Conservation (phyloP, 2,329 filamentous ascomycete species). For the Fusarium circinatum region DNA sequence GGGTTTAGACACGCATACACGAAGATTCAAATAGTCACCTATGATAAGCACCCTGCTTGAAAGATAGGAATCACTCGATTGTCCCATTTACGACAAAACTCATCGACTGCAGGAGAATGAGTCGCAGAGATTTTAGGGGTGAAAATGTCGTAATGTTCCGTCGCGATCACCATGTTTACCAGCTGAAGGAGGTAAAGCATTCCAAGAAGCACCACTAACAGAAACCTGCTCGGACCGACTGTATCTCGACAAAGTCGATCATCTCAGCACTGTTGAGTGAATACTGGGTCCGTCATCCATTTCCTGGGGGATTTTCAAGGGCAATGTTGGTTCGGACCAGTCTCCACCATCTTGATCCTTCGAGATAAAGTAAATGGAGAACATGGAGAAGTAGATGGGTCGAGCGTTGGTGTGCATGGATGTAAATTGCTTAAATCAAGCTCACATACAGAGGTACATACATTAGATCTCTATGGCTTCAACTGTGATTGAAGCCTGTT, state of each 20-base stretch:
- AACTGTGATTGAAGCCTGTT: not conserved
- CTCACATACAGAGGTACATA: not conserved
- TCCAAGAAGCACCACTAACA: not conserved
- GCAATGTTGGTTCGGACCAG: conserved; percentile 17
- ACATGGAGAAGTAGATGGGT: conserved; percentile 22
- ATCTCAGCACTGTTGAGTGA: conserved; percentile 5
- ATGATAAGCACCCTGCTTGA: too few species aligned
- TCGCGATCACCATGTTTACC: too few species aligned
- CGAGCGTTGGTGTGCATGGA: conserved; percentile 10
- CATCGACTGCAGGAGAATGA: not conserved
- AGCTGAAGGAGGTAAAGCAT: not conserved
- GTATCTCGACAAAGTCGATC: not conserved
- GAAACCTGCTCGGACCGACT: conserved; percentile 2
- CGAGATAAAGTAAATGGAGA: conserved; percentile 26
- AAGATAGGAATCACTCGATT: not conserved
- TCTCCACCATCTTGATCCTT: conserved; percentile 21
- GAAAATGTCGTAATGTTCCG: not conserved
- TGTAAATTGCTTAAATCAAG: not conserved
- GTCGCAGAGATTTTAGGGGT: not conserved
- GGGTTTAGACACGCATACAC: not conserved
- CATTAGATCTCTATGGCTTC: not conserved
- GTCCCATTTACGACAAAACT: not conserved
- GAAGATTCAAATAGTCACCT: not conserved
- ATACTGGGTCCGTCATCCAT: conserved; percentile 20
- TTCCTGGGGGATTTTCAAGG: conserved; percentile 20